Evolutionary conservation across 2,329 filamentous ascomycete species (phyloP), one percentile per base, ranked within the genome.

Genomic region (Diplocarpon rosae): DNA sequence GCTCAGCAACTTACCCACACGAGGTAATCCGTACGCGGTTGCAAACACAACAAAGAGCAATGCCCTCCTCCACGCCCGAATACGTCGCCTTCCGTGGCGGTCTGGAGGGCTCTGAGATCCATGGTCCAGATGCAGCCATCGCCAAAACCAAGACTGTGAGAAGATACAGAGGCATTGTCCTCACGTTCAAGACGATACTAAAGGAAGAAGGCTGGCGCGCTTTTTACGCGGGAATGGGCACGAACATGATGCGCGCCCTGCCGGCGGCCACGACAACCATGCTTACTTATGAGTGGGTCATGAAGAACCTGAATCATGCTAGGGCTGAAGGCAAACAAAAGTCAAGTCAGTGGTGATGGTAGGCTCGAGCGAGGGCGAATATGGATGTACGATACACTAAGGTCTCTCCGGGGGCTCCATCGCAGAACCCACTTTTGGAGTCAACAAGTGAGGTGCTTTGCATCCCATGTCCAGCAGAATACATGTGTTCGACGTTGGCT

Each of bases 251-350:
- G 71, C 78, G 92, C 45, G 92, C 92, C 7, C 83, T 98, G 11
- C 92, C 92, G 28, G 88, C 92, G 16, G 90, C 92, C 15, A 94
- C 94, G 59, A 95, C 94, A 20, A 98, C 92, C 2, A 93, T 98
- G 83, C 72, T 96, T 61, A 96, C 90, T 11, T 98, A 95, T 61
- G 92, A 98, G 66, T 92, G 83, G 53, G 62, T 83, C 47, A 61
- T 61, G 51, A 56, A 51, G 36, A 37, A 58, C 20, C 48, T 63
- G 4, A 54, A 55, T 27, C 47, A 56, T 29, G 48, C 55, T 10
- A 59, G 53, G 40, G 39, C 48, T 24, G 59, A 60, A 39, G 57
- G 56, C 17, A 43, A 43, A 39, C 47, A 49, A 38, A 57, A 57
- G 47, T 48, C 47, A 35, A 44, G 35, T 38, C 16, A 29, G 15